Base-by-base conservation (phyloP, 495 filamentous ascomycete species). In the Daldinia decipiens region DNA sequence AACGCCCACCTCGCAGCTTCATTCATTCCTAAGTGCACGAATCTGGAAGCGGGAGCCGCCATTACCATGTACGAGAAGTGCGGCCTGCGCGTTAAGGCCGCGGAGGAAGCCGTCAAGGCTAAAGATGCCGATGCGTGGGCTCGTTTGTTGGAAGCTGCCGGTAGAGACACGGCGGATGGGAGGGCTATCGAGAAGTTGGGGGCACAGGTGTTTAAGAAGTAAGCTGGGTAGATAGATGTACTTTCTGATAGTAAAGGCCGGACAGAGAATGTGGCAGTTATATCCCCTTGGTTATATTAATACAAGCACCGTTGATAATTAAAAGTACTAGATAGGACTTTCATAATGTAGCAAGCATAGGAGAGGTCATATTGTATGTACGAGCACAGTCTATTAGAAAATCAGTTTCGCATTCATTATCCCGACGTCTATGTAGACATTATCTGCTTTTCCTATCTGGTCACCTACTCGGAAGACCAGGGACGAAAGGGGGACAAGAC, bases 21-120 rank as follows among this genome's bases (percentile, higher is more conserved):
- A 5, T 99, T 97, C 76, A 88, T 98, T 53, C 91, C 93, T 9
- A 99, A 98, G 80, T 97, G 94, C 80, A 80, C 79, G 7, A 82
- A 85, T 21, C 81, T 86, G 9, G 84, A 87, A 54, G 74, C 77
- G 3, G 83, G 82, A 3, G 91, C 93, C 62, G 83, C 90, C 34
- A 88, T 97, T 58, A 89, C 92, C 74, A 97, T 98, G 95, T 98
- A 93, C 87, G 87, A 96, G 70, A 97, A 97, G 80, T 98, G 96
- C 78, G 94, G 94, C 26, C 88, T 96, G 88, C 84, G 94, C 29
- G 87, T 91, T 24, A 93, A 94, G 82, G 95, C 96, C 11, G 96
- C 90, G 15, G 94, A 98, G 80, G 95, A 98, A 81, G 94, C 95
- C 38, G 86, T 93, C 43, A 91, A 88, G 85, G 95, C 95, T 77